Evolutionary conservation across 305 asterid genomes (phyloP).

Genomic region (Fraxinus nigra): DNA sequence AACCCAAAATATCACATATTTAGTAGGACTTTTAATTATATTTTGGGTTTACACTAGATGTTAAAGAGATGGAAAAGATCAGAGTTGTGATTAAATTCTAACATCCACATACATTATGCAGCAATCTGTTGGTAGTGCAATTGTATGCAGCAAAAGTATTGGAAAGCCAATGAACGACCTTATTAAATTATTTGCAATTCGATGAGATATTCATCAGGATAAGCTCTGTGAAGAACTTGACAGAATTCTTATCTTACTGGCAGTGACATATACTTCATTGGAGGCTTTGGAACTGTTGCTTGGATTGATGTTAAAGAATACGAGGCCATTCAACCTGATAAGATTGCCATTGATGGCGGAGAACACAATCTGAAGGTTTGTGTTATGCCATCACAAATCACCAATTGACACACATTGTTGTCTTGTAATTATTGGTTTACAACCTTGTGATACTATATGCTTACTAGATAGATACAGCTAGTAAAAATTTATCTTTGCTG

Average conservation of each 20-base stretch:
- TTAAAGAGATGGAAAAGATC: neutral
- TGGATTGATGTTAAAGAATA: constrained; percentile 94
- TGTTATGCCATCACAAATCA: neutral
- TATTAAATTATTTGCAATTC: neutral
- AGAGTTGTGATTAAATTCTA: neutral
- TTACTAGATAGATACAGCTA: neutral
- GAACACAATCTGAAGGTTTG: constrained; percentile 83
- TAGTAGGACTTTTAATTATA: neutral
- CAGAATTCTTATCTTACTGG: constrained; percentile 8
- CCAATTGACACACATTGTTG: neutral
- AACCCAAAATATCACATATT: neutral
- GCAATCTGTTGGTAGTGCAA: neutral
- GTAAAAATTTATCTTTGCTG: neutral
- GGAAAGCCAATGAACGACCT: neutral
- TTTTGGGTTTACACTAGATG: neutral
- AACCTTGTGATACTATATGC: neutral
- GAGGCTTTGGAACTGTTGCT: constrained; percentile 97
- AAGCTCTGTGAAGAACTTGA: constrained; percentile 10
- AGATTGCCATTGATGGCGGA: constrained; percentile 87
- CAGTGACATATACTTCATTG: constrained; percentile 94
- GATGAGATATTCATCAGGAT: neutral
- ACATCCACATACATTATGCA: neutral
- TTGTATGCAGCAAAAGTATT: neutral
- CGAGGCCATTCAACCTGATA: constrained; percentile 77
- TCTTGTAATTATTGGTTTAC: neutral